Base-by-base conservation (phyloP, 345 rosid species). In the Salix viminalis region DNA sequence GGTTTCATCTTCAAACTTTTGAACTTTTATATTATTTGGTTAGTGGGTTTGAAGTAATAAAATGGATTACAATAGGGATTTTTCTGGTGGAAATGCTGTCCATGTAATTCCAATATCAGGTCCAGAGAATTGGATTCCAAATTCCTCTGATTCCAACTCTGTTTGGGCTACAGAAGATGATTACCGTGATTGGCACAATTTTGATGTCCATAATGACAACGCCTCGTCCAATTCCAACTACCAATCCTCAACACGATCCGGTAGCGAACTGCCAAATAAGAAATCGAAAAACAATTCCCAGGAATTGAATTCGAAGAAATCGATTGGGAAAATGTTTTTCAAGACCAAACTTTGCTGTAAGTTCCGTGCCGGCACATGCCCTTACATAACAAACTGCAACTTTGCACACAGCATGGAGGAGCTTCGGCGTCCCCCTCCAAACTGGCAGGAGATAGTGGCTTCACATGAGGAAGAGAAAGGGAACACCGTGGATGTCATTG, bases 81-180 rank as follows among this genome's bases (percentile, higher is more conserved):
- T 68, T 60, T 69, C 86, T 30, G 75, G 84, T 67, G 88, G 87
- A 42, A 91, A 92, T 85, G 94, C 82, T 48, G 91, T 92, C 64
- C 90, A 91, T 60, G 86, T 92, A 26, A 85, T 85, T 65, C 84
- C 85, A 76, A 79, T 82, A 74, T 71, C 77, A 14, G 88, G 89
- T 7, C 85, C 91, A 7, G 88, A 91, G 18, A 87, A 73, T 79
- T 92, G 94, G 93, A 67, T 88, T 67, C 92, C 91, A 4, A 90
- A 86, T 87, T 76, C 89, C 67, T 50, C 67, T 1, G 94, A 89
- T 76, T 77, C 83, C 67, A 71, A 34, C 61, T 68, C 89, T 14
- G 91, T 93, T 21, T 95, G 97, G 97, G 97, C 97, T 23, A 90
- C 92, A 28, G 99, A 95, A 73, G 99, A 93, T 23, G 99, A 95